These are phyloP conservation scores for Picochlorum sp. DNA, from an alignment of 139 green algal species.

Conservation along the genomic window DNA sequence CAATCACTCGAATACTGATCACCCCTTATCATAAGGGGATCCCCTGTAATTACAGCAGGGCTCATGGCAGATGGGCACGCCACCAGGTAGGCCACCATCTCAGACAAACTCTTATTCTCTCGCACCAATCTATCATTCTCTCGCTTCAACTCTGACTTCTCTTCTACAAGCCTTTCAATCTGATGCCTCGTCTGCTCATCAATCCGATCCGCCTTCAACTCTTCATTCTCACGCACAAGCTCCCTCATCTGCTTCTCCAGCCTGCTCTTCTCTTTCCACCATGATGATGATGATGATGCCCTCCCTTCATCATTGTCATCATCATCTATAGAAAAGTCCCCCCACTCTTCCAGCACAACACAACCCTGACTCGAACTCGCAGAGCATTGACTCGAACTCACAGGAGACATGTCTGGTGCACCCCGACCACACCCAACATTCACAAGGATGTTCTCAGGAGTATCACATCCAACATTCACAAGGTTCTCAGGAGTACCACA, in stretches of 20 bases:
- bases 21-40: too few species aligned
- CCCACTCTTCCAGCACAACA: neutral
- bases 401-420: neutral
- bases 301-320: too few species aligned
- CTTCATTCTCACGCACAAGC: neutral
- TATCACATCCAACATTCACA: too few species aligned
- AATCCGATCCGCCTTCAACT: neutral
- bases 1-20: too few species aligned
- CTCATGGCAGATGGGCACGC: neutral
- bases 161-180: constrained; percentile 40
- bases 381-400: neutral
- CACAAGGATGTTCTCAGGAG: neutral
- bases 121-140: constrained; percentile 43
- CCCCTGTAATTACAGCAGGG: too few species aligned
- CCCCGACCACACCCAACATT: neutral
- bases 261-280: neutral
- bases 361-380: too few species aligned
- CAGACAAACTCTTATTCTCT: constrained; percentile 42
- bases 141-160: constrained; percentile 39
- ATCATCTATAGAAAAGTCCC: too few species aligned
- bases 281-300: too few species aligned
- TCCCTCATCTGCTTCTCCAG: constrained; percentile 2
- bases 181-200: constrained; percentile 22
- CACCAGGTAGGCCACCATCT: constrained; percentile 23
- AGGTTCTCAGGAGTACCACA: neutral